Evolutionary conservation across 2,329 filamentous ascomycete genomes (phyloP).

Genomic region (Penicillium sp.): DNA sequence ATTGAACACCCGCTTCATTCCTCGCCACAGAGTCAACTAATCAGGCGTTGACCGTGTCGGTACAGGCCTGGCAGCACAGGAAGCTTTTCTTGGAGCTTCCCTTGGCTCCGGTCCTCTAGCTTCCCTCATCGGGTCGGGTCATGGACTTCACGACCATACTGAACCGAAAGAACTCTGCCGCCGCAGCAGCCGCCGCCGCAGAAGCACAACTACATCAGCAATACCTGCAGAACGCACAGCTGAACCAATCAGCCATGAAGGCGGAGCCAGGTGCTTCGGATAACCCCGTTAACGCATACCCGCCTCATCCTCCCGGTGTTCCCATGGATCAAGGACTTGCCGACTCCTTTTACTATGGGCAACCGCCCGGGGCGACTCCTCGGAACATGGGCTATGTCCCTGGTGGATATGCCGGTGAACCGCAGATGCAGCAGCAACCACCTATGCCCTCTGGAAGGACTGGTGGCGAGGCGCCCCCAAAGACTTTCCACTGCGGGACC

Average conservation of each 20-base stretch:
- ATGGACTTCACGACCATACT: constrained; percentile 58
- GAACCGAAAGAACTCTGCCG: constrained; percentile 51
- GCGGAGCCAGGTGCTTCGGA: constrained; percentile 61
- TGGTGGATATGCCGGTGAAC: constrained; percentile 47
- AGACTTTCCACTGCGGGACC: constrained; percentile 85
- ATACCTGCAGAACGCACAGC: constrained; percentile 45
- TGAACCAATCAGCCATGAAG: constrained; percentile 54
- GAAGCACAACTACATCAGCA: constrained; percentile 49
- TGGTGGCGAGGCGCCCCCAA: constrained; percentile 54
- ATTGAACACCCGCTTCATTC: constrained; percentile 12
- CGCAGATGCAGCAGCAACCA: constrained; percentile 50
- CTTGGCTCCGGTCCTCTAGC: constrained; percentile 35
- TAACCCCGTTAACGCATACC: constrained; percentile 59
- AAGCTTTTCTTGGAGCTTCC: constrained; percentile 26
- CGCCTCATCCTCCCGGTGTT: constrained; percentile 54
- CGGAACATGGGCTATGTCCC: constrained; percentile 58
- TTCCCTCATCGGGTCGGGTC: constrained; percentile 37
- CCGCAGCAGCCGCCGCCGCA: constrained; percentile 45
- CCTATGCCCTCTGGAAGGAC: constrained; percentile 46
- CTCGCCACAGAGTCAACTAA: constrained; percentile 4
- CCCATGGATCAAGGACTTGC: constrained; percentile 45
- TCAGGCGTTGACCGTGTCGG: constrained; percentile 5
- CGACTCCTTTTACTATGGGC: constrained; percentile 28
- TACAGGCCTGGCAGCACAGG: constrained; percentile 15
- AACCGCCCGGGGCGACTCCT: constrained; percentile 50